Conservation (phyloP, 2,329 filamentous ascomycete species). For the Lecanoromycetidae sp. region DNA sequence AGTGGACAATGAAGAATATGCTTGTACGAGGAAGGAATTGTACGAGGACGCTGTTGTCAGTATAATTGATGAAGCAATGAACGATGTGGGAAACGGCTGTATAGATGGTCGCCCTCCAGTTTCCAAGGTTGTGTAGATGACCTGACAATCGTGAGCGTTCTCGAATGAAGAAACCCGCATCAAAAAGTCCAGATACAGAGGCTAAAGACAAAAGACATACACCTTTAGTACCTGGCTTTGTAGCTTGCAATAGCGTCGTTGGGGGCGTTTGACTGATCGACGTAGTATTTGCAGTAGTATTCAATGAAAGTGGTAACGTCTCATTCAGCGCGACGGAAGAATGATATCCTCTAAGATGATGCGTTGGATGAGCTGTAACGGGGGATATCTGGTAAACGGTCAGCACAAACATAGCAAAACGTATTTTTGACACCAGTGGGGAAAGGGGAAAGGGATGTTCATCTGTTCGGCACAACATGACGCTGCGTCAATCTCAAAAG, state of each 20-base stretch:
- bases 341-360: background rate
- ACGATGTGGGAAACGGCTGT: slow-evolving; percentile 16
- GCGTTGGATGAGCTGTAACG: background rate
- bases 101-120: slow-evolving; percentile 10
- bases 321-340: no score
- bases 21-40: background rate
- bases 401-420: background rate
- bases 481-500: no score
- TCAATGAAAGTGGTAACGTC: no score
- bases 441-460: background rate
- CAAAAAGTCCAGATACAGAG: no score
- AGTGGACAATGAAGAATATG: no score
- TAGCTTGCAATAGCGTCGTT: background rate
- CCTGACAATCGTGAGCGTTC: slow-evolving; percentile 5
- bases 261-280: background rate
- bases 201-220: no score
- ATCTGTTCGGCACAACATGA: no score
- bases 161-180: no score
- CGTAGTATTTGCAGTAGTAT: no score
- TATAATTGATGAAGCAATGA: background rate
- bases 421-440: background rate
- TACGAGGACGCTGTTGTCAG: background rate
- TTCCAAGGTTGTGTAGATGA: slow-evolving; percentile 10
- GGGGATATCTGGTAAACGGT: background rate
- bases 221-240: slow-evolving; percentile 9